Evolutionary conservation across 441 rosid genomes (phyloP).

Genomic region (Populus hybrid): DNA sequence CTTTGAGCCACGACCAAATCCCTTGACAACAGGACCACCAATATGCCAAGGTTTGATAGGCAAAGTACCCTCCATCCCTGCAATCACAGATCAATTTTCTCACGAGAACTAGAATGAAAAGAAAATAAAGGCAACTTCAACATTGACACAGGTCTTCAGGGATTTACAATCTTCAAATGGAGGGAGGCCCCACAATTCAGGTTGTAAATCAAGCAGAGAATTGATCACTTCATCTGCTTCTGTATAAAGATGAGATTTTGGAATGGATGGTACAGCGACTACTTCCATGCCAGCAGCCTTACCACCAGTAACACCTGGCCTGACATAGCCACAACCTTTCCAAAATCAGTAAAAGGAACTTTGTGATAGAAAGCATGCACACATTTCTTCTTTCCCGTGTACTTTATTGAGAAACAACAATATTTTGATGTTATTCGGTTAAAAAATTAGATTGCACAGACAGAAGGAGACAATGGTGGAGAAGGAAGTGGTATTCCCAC

Average conservation of each 20-base stretch:
- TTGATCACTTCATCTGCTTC: constrained; percentile 72
- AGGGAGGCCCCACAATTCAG: constrained; percentile 84
- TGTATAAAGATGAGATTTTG: constrained; percentile 63
- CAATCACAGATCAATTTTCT: constrained; percentile 21
- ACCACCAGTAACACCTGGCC: constrained; percentile 71
- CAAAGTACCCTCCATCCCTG: constrained; percentile 86
- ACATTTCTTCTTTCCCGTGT: neutral
- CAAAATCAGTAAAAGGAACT: constrained; percentile 9
- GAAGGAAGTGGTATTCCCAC: neutral
- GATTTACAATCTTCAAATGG: constrained; percentile 87
- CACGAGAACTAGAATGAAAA: neutral
- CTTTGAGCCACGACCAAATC: constrained; percentile 91
- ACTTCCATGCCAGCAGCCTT: constrained; percentile 84
- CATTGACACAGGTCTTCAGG: constrained; percentile 10
- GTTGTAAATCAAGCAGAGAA: constrained; percentile 71
- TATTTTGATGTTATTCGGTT: neutral
- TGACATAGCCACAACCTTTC: constrained; percentile 28
- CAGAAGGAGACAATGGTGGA: neutral
- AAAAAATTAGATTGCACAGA: neutral
- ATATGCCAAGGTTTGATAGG: constrained; percentile 79
- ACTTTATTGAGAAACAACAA: neutral
- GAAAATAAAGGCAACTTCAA: neutral
- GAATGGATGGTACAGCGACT: constrained; percentile 77
- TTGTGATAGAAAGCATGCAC: neutral
- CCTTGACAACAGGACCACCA: constrained; percentile 83